phyloP scores from a whole-genome alignment of 352 stramenopile genomes.

The Phytophthora podocarpi region DNA sequence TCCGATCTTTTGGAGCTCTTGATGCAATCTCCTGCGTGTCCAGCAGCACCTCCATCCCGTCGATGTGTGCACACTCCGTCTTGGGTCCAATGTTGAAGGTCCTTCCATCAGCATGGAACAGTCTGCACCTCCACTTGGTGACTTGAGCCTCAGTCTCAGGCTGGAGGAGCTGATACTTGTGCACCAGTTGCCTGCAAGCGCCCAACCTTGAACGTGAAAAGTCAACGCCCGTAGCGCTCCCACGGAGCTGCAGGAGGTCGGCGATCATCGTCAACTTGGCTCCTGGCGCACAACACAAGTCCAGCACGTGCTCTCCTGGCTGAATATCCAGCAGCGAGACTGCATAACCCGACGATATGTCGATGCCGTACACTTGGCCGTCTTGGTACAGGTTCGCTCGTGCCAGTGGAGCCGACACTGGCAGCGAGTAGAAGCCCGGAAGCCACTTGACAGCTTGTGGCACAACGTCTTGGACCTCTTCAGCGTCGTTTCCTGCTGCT shows the following conservation, averaged over 20 bases:
- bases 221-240: slow-evolving; percentile 88
- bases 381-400: slow-evolving; percentile 50
- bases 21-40: slow-evolving; percentile 69
- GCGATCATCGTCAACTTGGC: slow-evolving; percentile 93
- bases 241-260: slow-evolving; percentile 65
- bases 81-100: slow-evolving; percentile 65
- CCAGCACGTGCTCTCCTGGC: slow-evolving; percentile 88
- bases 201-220: slow-evolving; percentile 82
- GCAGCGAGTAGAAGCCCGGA: slow-evolving; percentile 68
- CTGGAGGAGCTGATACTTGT: slow-evolving; percentile 92
- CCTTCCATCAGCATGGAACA: slow-evolving; percentile 83
- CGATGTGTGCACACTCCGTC: slow-evolving; percentile 46
- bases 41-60: slow-evolving; percentile 57
- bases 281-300: slow-evolving; percentile 94
- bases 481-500: slow-evolving; percentile 8
- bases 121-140: slow-evolving; percentile 59
- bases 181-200: slow-evolving; percentile 88
- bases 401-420: slow-evolving; percentile 48
- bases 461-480: not conserved
- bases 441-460: slow-evolving; percentile 53
- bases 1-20: slow-evolving; percentile 46
- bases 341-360: slow-evolving; percentile 79
- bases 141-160: slow-evolving; percentile 3
- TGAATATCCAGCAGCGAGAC: slow-evolving; percentile 63
- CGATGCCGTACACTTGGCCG: slow-evolving; percentile 81